phyloP scores from a whole-genome alignment of 176 grass and related monocot species.

The Carex littledalei region DNA sequence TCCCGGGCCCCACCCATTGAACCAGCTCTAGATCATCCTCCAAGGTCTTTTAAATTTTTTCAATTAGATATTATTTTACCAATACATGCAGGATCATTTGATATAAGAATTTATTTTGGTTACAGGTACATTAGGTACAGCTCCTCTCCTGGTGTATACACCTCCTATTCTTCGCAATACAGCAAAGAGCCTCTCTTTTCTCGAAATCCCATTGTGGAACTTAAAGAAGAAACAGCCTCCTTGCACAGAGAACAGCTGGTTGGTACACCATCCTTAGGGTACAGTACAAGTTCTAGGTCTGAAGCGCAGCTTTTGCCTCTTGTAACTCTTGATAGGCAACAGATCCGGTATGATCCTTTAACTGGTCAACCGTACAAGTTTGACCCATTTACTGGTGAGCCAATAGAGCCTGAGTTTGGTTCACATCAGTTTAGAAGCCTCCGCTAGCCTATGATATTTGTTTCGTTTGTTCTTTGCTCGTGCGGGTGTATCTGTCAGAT shows the following conservation, averaged over 20 bases:
- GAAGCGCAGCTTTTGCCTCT: conserved; percentile 26
- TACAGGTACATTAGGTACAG: conserved; percentile 48
- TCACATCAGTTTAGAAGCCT: conserved; percentile 23
- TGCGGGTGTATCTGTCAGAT: neutral
- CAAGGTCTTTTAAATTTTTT: conserved; percentile 15
- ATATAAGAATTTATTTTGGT: conserved; percentile 27
- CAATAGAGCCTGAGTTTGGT: conserved; percentile 34
- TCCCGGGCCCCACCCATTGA: conserved; percentile 26
- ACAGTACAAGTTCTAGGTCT: conserved; percentile 9
- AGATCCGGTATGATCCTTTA: conserved; percentile 73
- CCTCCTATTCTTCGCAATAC: neutral
- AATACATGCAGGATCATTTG: conserved; percentile 5
- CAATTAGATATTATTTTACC: neutral
- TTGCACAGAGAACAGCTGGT: conserved; percentile 31
- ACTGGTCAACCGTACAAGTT: conserved; percentile 78
- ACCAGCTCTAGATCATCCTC: conserved; percentile 21
- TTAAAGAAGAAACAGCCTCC: conserved; percentile 25
- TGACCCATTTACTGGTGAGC: conserved; percentile 74
- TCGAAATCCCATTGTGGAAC: conserved; percentile 24
- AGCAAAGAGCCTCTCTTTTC: conserved; percentile 10
- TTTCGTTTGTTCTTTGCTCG: neutral
- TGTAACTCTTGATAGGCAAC: conserved; percentile 28
- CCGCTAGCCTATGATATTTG: conserved; percentile 16
- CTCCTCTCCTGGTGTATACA: neutral
- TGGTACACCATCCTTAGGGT: conserved; percentile 23